A percentile compares a stretch with the other conserved stretches of the same genome.
Conservation (phyloP, 2,329 filamentous ascomycete species). For the Aspergillus sp. region DNA sequence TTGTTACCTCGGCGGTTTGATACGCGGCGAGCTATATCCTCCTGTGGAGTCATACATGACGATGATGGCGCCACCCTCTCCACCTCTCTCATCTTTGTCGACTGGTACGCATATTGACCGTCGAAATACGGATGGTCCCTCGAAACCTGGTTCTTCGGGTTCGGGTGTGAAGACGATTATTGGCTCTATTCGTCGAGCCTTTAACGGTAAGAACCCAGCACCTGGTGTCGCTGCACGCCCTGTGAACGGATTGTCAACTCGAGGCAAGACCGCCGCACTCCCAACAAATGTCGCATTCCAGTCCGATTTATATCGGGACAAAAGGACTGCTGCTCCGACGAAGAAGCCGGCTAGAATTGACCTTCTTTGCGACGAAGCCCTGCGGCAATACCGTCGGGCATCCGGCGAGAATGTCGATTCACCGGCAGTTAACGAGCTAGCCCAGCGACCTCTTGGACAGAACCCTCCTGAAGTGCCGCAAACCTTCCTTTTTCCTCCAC, state of each 20-base stretch:
- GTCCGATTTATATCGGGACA: slow-evolving; percentile 44
- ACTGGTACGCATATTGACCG: slow-evolving; percentile 25
- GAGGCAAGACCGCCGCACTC: slow-evolving; percentile 42
- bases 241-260: slow-evolving; percentile 34
- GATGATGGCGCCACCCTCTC: slow-evolving; percentile 55
- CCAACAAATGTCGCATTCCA: slow-evolving; percentile 47
- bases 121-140: slow-evolving; percentile 29
- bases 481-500: background rate
- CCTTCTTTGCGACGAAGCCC: slow-evolving; percentile 73
- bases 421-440: background rate
- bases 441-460: background rate
- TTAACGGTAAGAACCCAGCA: slow-evolving; percentile 61
- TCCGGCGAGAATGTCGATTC: slow-evolving; percentile 45
- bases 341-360: slow-evolving; percentile 69
- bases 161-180: slow-evolving; percentile 84
- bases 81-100: slow-evolving; percentile 33
- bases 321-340: slow-evolving; percentile 32
- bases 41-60: slow-evolving; percentile 81
- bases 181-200: slow-evolving; percentile 77
- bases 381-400: slow-evolving; percentile 75
- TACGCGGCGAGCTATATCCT: slow-evolving; percentile 80
- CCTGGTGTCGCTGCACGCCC: slow-evolving; percentile 34
- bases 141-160: slow-evolving; percentile 28
- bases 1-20: slow-evolving; percentile 77
- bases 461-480: background rate